Percentiles rank a stretch among this genome's conserved stretches.
These are phyloP conservation scores for Lasiosphaeris hirsuta DNA, from an alignment of 495 filamentous ascomycete genomes.

Conservation along the genomic window DNA sequence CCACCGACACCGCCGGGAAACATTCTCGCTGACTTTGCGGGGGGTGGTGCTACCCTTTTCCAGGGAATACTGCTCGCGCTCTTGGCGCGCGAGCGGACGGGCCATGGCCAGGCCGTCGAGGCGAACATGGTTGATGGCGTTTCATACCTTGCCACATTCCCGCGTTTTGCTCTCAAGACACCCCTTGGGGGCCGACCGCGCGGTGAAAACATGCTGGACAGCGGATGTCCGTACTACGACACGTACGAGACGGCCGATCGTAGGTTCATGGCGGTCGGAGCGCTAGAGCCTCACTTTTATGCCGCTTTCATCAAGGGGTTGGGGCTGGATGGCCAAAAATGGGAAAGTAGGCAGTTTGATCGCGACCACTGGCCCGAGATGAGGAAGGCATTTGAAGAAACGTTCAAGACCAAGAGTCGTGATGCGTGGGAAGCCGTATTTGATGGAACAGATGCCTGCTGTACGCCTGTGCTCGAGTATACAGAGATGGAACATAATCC, in stretches of 20 bases:
- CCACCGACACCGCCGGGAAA: conserved; percentile 79
- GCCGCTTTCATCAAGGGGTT: conserved; percentile 61
- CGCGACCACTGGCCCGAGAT: conserved; percentile 62
- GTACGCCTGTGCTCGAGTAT: conserved; percentile 77
- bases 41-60: conserved; percentile 79
- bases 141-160: conserved; percentile 72
- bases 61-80: conserved; percentile 64
- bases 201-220: conserved; percentile 77
- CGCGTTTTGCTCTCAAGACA: conserved; percentile 58
- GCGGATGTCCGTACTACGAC: conserved; percentile 83
- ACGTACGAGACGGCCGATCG: conserved; percentile 83
- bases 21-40: conserved; percentile 85
- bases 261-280: conserved; percentile 83
- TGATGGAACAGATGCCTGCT: conserved; percentile 87
- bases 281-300: conserved; percentile 86
- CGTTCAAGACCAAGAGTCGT: conserved; percentile 71
- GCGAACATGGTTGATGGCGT: conserved; percentile 95
- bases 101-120: conserved; percentile 82
- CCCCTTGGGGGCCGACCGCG: conserved; percentile 58
- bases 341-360: conserved; percentile 56
- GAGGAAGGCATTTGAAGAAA: conserved; percentile 53
- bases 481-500: conserved; percentile 59
- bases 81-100: conserved; percentile 52
- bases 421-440: conserved; percentile 82
- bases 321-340: conserved; percentile 47